phyloP scores from a whole-genome alignment of 2,329 filamentous ascomycete species.

The Ceratocystis huliohia region DNA sequence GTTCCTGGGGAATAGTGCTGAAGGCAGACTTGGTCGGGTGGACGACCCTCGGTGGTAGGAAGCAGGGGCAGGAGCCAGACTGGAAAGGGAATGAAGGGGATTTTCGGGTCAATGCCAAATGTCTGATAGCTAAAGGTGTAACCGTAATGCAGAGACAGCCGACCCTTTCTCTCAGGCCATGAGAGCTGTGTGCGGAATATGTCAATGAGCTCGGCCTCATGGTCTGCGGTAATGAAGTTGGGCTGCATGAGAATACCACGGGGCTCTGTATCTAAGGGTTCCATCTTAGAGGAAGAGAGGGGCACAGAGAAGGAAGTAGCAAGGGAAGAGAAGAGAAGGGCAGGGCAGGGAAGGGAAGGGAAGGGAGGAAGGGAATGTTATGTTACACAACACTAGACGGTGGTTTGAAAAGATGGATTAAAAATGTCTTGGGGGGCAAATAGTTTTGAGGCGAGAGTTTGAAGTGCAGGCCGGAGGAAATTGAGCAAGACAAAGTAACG shows the following conservation, averaged over 20 bases:
- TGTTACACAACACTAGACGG: background rate
- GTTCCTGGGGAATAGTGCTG: conserved; percentile 48
- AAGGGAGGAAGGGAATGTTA: no score
- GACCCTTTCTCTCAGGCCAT: conserved; percentile 34
- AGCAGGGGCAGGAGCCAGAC: conserved; percentile 39
- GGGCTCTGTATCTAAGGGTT: conserved; percentile 25
- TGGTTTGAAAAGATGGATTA: background rate
- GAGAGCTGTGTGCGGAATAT: conserved; percentile 34
- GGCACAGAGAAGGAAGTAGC: background rate
- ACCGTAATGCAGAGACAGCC: conserved; percentile 42
- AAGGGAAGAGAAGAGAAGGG: background rate
- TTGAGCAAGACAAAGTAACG: background rate
- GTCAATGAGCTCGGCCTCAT: conserved; percentile 34
- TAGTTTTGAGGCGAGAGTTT: background rate
- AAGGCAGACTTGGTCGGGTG: conserved; percentile 45
- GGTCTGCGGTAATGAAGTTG: conserved; percentile 35
- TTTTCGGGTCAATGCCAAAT: conserved; percentile 39
- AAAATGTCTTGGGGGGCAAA: background rate
- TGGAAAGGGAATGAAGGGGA: conserved; percentile 39
- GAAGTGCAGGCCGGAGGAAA: background rate
- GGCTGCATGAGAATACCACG: conserved; percentile 34
- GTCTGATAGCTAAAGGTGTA: conserved; percentile 48
- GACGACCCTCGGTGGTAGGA: conserved; percentile 32
- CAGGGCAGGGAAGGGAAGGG: background rate
- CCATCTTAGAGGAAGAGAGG: conserved; percentile 22